A percentile compares a stretch with the other conserved stretches of the same genome.
Conservation (phyloP, 1,139 yeast genomes). For the Saccharomycopsis crataegensis region DNA sequence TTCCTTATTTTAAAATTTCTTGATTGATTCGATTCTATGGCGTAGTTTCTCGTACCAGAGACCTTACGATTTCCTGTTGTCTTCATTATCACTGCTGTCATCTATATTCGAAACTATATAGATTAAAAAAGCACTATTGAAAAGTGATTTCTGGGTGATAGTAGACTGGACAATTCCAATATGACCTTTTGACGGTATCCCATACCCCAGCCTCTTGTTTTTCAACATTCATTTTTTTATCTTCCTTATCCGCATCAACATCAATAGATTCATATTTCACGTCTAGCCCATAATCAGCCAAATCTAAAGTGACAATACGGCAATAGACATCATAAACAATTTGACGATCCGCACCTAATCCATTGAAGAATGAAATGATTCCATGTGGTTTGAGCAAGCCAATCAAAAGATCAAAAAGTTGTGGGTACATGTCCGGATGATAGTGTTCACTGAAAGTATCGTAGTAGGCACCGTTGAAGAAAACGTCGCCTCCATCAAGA, state of each 20-base stretch:
- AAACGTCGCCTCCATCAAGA: constrained; percentile 50
- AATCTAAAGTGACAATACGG: constrained; percentile 72
- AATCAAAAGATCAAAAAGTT: constrained; percentile 71
- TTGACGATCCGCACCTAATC: constrained; percentile 92
- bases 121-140: not conserved
- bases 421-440: constrained; percentile 67
- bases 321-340: constrained; percentile 85
- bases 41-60: no score
- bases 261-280: constrained; percentile 44
- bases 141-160: constrained; percentile 50
- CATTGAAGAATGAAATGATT: constrained; percentile 84
- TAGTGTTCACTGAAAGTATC: constrained; percentile 91
- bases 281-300: constrained; percentile 67
- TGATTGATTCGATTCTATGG: no score
- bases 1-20: no score
- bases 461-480: constrained; percentile 85
- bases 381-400: constrained; percentile 79
- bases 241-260: constrained; percentile 32
- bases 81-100: no score
- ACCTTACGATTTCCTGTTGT: no score
- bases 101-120: no score
- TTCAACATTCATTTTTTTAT: constrained; percentile 25
- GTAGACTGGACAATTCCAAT: constrained; percentile 66
- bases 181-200: constrained; percentile 64
- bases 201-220: constrained; percentile 42